These are phyloP conservation scores for Aspergillus neoniger DNA, from an alignment of 2,329 filamentous ascomycete species.

Conservation along the genomic window DNA sequence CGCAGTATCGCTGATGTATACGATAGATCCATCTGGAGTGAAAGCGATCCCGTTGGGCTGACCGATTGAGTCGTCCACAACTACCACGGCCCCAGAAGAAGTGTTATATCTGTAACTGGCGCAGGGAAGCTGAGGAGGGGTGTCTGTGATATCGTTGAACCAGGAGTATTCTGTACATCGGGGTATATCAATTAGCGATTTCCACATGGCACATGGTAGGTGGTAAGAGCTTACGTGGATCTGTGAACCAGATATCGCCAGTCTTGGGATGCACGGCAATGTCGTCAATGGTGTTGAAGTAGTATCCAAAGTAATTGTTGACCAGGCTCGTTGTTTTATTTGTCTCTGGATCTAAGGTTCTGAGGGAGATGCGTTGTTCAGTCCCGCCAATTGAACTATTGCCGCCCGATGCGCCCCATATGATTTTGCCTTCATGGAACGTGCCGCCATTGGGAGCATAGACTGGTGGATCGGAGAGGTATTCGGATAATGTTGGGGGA, in stretches of 20 bases:
- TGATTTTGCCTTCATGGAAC: constrained; percentile 42
- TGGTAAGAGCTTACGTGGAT: constrained; percentile 36
- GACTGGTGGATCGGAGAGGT: constrained; percentile 45
- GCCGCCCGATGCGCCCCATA: constrained; percentile 43
- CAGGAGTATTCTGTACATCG: constrained; percentile 34
- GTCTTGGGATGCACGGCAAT: constrained; percentile 42
- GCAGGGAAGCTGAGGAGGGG: constrained; percentile 33
- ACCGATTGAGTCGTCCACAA: constrained; percentile 46
- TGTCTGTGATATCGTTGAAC: constrained; percentile 40
- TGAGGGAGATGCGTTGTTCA: constrained; percentile 45
- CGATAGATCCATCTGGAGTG: constrained; percentile 44
- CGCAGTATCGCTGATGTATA: constrained; percentile 51
- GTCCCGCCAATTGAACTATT: constrained; percentile 39
- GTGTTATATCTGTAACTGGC: constrained; percentile 49
- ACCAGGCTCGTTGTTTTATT: constrained; percentile 45
- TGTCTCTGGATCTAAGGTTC: constrained; percentile 49
- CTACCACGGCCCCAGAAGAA: constrained; percentile 41
- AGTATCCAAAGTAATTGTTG: constrained; percentile 50
- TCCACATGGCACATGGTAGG: not conserved
- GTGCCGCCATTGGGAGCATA: constrained; percentile 48
- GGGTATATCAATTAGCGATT: no score
- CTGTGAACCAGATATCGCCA: constrained; percentile 55
- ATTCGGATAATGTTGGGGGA: constrained; percentile 44
- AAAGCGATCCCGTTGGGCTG: constrained; percentile 51
- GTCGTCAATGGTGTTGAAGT: constrained; percentile 24